Conservation (phyloP, 352 stramenopile species). For the Globisporangium splendens region DNA sequence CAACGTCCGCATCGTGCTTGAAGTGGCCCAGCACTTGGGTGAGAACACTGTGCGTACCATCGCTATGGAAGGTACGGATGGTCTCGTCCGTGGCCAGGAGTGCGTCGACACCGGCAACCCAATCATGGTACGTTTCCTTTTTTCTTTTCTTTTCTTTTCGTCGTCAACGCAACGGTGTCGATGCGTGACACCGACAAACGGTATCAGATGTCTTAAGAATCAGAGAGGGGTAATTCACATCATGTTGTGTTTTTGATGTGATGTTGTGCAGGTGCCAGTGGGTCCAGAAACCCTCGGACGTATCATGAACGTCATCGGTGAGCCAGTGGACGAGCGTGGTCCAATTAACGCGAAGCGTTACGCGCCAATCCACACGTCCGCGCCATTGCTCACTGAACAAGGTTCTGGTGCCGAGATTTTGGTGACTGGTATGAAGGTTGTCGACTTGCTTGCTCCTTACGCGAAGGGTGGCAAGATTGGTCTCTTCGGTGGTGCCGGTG, state of each 20-base stretch:
- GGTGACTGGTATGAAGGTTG: conserved; percentile 96
- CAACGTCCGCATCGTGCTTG: conserved; percentile 87
- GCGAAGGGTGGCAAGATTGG: conserved; percentile 98
- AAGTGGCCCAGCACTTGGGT: conserved; percentile 94
- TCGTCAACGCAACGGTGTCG: too few species aligned
- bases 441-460: conserved; percentile 96
- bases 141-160: too few species aligned
- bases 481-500: conserved; percentile 96
- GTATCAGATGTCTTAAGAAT: too few species aligned
- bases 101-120: conserved; percentile 92
- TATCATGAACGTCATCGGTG: conserved; percentile 98
- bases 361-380: conserved; percentile 92
- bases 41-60: conserved; percentile 97
- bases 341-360: conserved; percentile 87
- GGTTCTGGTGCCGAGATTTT: conserved; percentile 95
- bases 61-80: conserved; percentile 96
- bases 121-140: conserved; percentile 67
- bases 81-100: conserved; percentile 93
- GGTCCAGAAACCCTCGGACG: conserved; percentile 93
- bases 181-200: too few species aligned
- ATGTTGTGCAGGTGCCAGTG: conserved; percentile 83
- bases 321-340: conserved; percentile 95
- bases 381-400: conserved; percentile 93
- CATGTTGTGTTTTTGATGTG: background rate
- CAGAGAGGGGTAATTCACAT: background rate